Percentiles rank a stretch among this genome's conserved stretches.
Conservation (phyloP, 129 eudicot genomes). For the Oenanthe sinensis region DNA sequence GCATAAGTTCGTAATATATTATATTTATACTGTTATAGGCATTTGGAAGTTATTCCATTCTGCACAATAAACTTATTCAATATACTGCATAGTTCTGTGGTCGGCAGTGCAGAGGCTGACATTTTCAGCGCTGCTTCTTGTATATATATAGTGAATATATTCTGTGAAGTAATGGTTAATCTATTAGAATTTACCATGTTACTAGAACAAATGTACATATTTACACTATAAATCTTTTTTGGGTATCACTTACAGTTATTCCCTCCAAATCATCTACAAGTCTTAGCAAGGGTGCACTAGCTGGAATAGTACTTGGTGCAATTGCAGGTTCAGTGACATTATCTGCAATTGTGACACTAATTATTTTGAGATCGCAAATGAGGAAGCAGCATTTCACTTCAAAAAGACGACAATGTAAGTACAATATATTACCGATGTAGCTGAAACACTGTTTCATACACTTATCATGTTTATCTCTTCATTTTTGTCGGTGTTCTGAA, state of each 20-base stretch:
- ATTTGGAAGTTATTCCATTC: background rate
- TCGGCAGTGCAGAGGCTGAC: background rate
- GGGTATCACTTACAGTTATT: constrained; percentile 23
- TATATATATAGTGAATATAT: background rate
- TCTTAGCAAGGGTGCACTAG: constrained; percentile 79
- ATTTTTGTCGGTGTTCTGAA: background rate
- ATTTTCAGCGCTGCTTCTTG: background rate
- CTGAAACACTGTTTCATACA: background rate
- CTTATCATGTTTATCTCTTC: background rate
- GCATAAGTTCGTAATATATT: background rate
- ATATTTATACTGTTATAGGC: background rate
- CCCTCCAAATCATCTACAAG: constrained; percentile 47
- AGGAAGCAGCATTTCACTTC: constrained; percentile 38
- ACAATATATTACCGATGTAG: constrained; percentile 9
- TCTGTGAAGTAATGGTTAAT: background rate
- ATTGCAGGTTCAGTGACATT: constrained; percentile 52
- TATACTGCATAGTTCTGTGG: background rate
- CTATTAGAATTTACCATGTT: background rate
- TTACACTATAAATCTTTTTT: background rate
- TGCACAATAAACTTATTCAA: background rate
- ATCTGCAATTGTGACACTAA: constrained; percentile 54
- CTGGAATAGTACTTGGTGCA: constrained; percentile 61
- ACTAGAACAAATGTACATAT: background rate
- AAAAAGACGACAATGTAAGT: constrained; percentile 51
- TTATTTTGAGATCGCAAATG: constrained; percentile 32